Evolutionary conservation across 2,329 filamentous ascomycete species (phyloP).

Genomic region (Aplosporella prunicola): DNA sequence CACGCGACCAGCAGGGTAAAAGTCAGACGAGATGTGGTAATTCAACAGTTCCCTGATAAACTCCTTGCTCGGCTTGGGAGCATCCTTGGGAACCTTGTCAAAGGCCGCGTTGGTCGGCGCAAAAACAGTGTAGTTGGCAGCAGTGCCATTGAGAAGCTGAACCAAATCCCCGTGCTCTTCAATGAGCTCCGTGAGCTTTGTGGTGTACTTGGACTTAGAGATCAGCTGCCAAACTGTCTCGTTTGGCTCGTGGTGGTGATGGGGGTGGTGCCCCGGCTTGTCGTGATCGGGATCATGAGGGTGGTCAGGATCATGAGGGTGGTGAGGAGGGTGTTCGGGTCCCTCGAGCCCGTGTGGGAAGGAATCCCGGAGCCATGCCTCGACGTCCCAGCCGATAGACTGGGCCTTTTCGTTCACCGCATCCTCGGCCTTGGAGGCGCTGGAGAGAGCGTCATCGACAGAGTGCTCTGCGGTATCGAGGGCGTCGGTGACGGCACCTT

Average conservation of each 20-base stretch:
- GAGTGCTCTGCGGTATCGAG: conserved; percentile 14
- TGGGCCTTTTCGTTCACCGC: conserved; percentile 36
- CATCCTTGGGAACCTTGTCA: conserved; percentile 49
- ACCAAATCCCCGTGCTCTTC: conserved; percentile 64
- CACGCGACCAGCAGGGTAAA: conserved; percentile 58
- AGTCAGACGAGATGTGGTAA: conserved; percentile 65
- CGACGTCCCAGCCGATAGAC: conserved; percentile 35
- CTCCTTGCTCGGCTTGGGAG: conserved; percentile 57
- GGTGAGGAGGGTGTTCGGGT: conserved; percentile 8
- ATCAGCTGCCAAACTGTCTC: conserved; percentile 75
- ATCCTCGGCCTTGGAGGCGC: no score
- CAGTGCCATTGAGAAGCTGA: conserved; percentile 62
- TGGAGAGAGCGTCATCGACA: conserved; percentile 8
- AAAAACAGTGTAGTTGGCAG: conserved; percentile 69
- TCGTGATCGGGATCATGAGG: conserved; percentile 18
- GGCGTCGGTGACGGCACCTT: conserved; percentile 22
- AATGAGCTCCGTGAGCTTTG: conserved; percentile 66
- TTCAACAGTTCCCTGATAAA: conserved; percentile 57
- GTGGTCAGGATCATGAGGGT: conserved; percentile 9
- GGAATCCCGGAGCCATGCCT: conserved; percentile 38
- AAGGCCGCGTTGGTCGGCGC: conserved; percentile 72
- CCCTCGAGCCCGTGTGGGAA: conserved; percentile 13
- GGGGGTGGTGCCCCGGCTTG: conserved; percentile 25
- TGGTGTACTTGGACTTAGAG: conserved; percentile 64
- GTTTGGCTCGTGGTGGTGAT: conserved; percentile 42